Evolutionary conservation across 179 eudicot genomes (phyloP), one percentile per base, ranked within the genome.

Genomic region (Beta corolliflora): DNA sequence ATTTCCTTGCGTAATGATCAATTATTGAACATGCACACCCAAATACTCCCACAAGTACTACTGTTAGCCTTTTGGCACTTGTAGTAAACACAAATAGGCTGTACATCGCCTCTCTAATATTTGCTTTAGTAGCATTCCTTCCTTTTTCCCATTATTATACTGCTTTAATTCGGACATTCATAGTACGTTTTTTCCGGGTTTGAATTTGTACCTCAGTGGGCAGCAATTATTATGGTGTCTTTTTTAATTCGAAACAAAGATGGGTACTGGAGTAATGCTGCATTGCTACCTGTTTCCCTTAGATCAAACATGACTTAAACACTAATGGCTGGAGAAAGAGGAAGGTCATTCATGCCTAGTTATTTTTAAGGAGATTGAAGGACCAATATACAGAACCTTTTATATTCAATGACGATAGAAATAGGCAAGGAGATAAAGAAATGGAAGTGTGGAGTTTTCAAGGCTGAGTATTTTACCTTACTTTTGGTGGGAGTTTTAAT

Each of bases 181-280:
- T 56, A 56, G 19, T 56, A 58, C 63, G 4, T 58, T 12, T 29
- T 65, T 29, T 1, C 45, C 1, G 15, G 36, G 36, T 31, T 7
- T 16, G 55, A 55, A 11, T 29, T 31, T 19, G 29, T 56, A 75
- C 21, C 29, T 46, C 6, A 5, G 58, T 11, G 16, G 6, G 21
- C 3, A 21, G 41, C 12, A 52, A 46, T 6, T 52, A 71, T n/a
- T 50, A 70, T 54, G 66, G 7, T 50, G 46, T 44, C n/a, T n/a
- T 12, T 21, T 31, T 13, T 45, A 60, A 19, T 44, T 19, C 16
- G 45, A 18, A 76, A 45, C 8, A 53, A 60, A 75, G 13, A 63
- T 75, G 79, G 41, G 9, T 41, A 44, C 75, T 71, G 70, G 7
- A 44, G 70, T 76, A 21, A 3, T 60, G 25, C 50, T 60, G 70